Evolutionary conservation across 257 asterid genomes (phyloP).

Genomic region (Solanum commersonii): DNA sequence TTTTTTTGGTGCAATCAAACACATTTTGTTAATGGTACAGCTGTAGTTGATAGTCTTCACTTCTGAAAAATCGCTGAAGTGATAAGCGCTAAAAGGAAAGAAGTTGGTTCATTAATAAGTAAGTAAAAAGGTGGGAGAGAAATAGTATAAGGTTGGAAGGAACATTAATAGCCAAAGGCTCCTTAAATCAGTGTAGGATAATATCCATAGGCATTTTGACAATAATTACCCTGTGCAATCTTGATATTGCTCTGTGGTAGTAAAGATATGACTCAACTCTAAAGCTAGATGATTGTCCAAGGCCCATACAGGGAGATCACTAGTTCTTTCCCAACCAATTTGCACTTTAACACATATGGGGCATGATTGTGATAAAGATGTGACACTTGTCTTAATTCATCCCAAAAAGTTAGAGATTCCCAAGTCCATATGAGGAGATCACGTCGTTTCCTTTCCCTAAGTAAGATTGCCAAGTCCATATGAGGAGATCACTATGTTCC

Average conservation of each 20-base stretch:
- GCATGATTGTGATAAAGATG: background rate
- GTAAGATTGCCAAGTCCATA: background rate
- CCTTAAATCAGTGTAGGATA: background rate
- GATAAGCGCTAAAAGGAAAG: background rate
- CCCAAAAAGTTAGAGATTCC: background rate
- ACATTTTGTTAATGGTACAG: background rate
- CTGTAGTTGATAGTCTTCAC: background rate
- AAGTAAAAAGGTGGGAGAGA: background rate
- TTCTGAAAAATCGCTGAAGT: background rate
- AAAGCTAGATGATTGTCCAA: background rate
- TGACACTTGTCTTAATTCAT: background rate
- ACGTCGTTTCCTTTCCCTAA: no score
- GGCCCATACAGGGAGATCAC: background rate
- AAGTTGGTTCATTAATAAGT: background rate
- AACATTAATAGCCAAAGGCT: background rate
- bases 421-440: background rate
- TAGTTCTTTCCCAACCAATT: no score
- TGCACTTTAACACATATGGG: background rate
- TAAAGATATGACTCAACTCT: background rate
- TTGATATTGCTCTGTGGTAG: background rate
- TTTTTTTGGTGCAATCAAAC: background rate
- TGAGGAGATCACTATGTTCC: background rate
- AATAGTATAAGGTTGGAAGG: background rate
- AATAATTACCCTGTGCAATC: background rate
- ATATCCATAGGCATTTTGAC: background rate